These are phyloP conservation scores for Exserohilum rostratum DNA, from an alignment of 2,329 filamentous ascomycete genomes.

Conservation along the genomic window DNA sequence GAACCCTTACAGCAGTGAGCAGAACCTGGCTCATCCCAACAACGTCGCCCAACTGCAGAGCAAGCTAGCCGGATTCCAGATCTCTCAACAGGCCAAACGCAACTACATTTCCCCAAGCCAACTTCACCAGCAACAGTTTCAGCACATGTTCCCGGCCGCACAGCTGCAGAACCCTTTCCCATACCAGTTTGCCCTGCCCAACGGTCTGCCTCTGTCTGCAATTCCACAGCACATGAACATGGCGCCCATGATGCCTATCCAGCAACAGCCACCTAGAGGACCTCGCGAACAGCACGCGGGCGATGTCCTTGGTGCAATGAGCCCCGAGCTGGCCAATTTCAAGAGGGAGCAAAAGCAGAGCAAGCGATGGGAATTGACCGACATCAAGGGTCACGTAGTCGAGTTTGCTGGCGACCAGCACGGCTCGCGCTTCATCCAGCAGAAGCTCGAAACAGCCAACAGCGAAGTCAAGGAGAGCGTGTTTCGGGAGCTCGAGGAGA, in stretches of 20 bases:
- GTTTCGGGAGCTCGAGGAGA: conserved; percentile 84
- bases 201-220: conserved; percentile 44
- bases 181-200: conserved; percentile 46
- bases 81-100: conserved; percentile 49
- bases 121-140: conserved; percentile 40
- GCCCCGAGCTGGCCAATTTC: conserved; percentile 79
- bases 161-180: conserved; percentile 46
- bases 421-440: conserved; percentile 93
- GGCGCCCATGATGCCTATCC: conserved; percentile 42
- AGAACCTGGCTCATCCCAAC: conserved; percentile 52
- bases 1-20: conserved; percentile 51
- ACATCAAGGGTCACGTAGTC: conserved; percentile 85
- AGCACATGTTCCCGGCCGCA: conserved; percentile 44
- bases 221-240: conserved; percentile 44
- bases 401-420: conserved; percentile 97
- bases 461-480: conserved; percentile 94
- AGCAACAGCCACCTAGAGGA: conserved; percentile 51
- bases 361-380: conserved; percentile 80
- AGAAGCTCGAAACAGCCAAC: conserved; percentile 88
- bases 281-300: conserved; percentile 60
- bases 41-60: conserved; percentile 56
- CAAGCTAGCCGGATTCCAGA: conserved; percentile 57
- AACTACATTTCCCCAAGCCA: conserved; percentile 41
- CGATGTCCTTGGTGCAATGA: conserved; percentile 66
- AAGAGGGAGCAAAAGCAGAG: conserved; percentile 74